A percentile compares a stretch with the other conserved stretches of the same genome.
phyloP scores from a whole-genome alignment of 495 filamentous ascomycete species.

The Penicillium odoratum region DNA sequence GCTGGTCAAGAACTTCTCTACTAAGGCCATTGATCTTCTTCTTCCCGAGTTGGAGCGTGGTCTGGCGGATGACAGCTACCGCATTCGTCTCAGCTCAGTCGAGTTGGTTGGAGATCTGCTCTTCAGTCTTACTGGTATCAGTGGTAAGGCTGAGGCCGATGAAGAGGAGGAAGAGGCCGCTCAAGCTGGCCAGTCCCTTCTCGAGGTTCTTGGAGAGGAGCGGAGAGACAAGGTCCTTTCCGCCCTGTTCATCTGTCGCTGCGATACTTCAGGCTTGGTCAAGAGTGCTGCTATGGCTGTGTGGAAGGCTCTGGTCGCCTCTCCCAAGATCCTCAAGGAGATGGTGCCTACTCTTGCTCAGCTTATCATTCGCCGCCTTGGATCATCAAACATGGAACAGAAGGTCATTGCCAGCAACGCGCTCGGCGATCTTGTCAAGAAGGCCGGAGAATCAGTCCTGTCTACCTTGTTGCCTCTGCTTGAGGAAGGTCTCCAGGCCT shows the following conservation, averaged over 20 bases:
- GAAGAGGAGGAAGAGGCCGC: constrained; percentile 74
- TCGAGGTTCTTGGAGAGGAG: constrained; percentile 92
- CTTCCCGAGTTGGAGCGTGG: constrained; percentile 94
- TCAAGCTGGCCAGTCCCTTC: constrained; percentile 84
- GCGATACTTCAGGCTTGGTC: constrained; percentile 92
- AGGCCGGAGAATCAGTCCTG: constrained; percentile 91
- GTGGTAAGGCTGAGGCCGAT: constrained; percentile 76
- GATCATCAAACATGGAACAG: constrained; percentile 95
- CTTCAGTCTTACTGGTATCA: constrained; percentile 97
- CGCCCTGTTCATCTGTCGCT: constrained; percentile 93
- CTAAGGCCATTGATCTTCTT: constrained; percentile 88
- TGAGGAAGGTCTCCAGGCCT: constrained; percentile 85
- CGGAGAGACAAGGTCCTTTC: constrained; percentile 94
- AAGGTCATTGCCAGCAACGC: constrained; percentile 98
- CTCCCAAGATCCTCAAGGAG: constrained; percentile 89
- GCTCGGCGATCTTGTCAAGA: constrained; percentile 92
- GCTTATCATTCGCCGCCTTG: constrained; percentile 89
- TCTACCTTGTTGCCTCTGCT: constrained; percentile 85
- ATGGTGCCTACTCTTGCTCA: constrained; percentile 91
- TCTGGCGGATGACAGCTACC: constrained; percentile 91
- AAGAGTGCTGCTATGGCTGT: constrained; percentile 87
- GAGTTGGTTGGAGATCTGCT: constrained; percentile 95
- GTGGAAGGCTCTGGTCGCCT: constrained; percentile 96
- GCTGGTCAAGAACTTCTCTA: constrained; percentile 96
- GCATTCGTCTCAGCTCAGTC: constrained; percentile 95